These are phyloP conservation scores for Byssoonygena ceratinophila DNA, from an alignment of 2,329 filamentous ascomycete species.

Conservation along the genomic window DNA sequence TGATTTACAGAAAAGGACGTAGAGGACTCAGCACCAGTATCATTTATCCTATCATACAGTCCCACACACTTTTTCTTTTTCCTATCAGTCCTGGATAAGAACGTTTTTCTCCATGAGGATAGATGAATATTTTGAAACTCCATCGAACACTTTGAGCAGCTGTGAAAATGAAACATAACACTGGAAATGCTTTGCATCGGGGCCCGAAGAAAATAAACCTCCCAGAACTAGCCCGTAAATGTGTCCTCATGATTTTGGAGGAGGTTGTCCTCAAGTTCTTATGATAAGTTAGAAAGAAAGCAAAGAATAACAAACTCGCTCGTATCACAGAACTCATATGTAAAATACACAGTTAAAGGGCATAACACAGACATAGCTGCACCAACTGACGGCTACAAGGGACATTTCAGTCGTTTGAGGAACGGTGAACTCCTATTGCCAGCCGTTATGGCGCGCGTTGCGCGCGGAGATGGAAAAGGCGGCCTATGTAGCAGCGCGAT, in stretches of 20 bases:
- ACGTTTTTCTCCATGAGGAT: not conserved
- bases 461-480: not conserved
- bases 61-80: conserved; percentile 4
- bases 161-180: not conserved
- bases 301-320: not conserved
- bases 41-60: conserved; percentile 12
- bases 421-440: not conserved
- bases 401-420: not conserved
- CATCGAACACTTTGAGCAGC: not conserved
- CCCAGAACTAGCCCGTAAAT: not conserved
- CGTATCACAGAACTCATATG: not conserved
- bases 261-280: not conserved
- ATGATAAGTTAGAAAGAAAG: not conserved
- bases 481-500: not conserved
- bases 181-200: not conserved
- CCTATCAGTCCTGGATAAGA: not conserved
- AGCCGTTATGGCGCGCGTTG: not conserved
- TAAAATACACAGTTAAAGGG: conserved; percentile 1
- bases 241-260: not conserved
- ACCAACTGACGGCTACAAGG: not conserved
- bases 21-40: no score
- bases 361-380: not conserved
- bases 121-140: not conserved
- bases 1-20: no score
- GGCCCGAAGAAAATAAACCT: not conserved